These are phyloP conservation scores for Alternaria viburni DNA, from an alignment of 2,329 filamentous ascomycete species.

Conservation along the genomic window DNA sequence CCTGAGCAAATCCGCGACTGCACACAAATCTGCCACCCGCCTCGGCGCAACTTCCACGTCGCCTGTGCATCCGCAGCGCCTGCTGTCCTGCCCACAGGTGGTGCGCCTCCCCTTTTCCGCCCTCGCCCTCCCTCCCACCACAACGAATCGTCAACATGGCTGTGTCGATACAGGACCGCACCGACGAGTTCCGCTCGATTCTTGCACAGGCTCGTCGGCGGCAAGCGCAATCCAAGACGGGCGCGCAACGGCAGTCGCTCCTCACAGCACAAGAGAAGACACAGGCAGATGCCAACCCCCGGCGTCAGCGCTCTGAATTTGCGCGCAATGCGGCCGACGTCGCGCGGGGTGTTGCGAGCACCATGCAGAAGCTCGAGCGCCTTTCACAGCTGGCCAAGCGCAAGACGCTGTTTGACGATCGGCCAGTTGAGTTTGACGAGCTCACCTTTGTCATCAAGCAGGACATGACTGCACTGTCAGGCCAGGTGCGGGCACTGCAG, in stretches of 20 bases:
- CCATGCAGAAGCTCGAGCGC: slow-evolving; percentile 94
- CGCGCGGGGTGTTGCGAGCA: slow-evolving; percentile 86
- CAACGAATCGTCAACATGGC: slow-evolving; percentile 53
- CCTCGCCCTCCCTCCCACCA: slow-evolving; percentile 10
- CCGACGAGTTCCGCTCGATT: slow-evolving; percentile 91
- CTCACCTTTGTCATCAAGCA: slow-evolving; percentile 98
- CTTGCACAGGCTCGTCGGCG: slow-evolving; percentile 83
- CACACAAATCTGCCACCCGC: not conserved
- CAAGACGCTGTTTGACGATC: slow-evolving; percentile 96
- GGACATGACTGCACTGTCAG: slow-evolving; percentile 83
- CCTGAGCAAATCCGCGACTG: not conserved
- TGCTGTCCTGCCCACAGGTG: slow-evolving; percentile 8
- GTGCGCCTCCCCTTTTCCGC: slow-evolving; percentile 10
- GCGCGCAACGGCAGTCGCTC: slow-evolving; percentile 80
- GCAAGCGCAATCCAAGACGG: slow-evolving; percentile 75
- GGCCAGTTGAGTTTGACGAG: slow-evolving; percentile 95
- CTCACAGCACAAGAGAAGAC: slow-evolving; percentile 71
- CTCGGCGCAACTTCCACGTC: not conserved
- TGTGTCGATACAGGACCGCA: slow-evolving; percentile 92
- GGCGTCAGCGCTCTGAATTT: slow-evolving; percentile 78
- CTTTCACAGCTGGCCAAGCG: slow-evolving; percentile 92
- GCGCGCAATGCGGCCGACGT: slow-evolving; percentile 90
- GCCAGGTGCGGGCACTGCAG: slow-evolving; percentile 86
- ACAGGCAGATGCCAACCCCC: slow-evolving; percentile 61
- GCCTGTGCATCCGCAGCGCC: slow-evolving; percentile 13